Evolutionary conservation across 768 basidiomycete genomes (phyloP).

Genomic region (Jaapia argillacea): DNA sequence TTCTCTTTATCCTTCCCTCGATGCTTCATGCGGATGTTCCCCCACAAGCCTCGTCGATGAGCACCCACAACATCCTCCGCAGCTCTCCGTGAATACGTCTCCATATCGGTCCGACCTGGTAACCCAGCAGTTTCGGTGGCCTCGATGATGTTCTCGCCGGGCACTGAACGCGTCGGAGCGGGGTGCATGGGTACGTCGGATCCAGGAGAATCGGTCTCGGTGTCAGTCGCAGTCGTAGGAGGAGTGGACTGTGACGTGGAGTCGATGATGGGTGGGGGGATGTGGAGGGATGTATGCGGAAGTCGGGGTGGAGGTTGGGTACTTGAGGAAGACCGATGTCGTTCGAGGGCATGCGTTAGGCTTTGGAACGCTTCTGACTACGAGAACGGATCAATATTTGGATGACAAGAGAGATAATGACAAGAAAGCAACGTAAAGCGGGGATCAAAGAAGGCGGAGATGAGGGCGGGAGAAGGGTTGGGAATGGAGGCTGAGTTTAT

Average conservation of each 20-base stretch:
- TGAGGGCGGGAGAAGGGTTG: no score
- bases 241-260: conserved; percentile 8
- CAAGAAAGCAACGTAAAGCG: conserved; percentile 3
- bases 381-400: conserved; percentile 1
- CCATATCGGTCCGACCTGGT: conserved; percentile 30
- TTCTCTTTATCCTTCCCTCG: neutral
- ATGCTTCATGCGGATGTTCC: conserved; percentile 1
- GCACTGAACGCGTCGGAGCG: conserved; percentile 27
- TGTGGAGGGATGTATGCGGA: conserved; percentile 1
- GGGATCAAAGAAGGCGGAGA: neutral
- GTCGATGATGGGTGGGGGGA: conserved; percentile 1
- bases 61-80: conserved; percentile 35
- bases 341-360: conserved; percentile 41
- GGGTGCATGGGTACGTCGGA: conserved; percentile 11
- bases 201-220: conserved; percentile 10
- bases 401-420: conserved; percentile 1
- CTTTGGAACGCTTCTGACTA: conserved; percentile 40
- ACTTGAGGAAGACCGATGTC: conserved; percentile 26
- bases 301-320: conserved; percentile 7
- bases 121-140: conserved; percentile 57
- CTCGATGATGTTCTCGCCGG: conserved; percentile 49
- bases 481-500: no score
- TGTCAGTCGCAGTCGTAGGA: conserved; percentile 7
- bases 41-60: conserved; percentile 20
- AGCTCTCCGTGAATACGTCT: conserved; percentile 20